Percentiles rank a stretch among this genome's conserved stretches.
Conservation (phyloP, 371 early-diverging fungal species). For the Mortierella sp. region DNA sequence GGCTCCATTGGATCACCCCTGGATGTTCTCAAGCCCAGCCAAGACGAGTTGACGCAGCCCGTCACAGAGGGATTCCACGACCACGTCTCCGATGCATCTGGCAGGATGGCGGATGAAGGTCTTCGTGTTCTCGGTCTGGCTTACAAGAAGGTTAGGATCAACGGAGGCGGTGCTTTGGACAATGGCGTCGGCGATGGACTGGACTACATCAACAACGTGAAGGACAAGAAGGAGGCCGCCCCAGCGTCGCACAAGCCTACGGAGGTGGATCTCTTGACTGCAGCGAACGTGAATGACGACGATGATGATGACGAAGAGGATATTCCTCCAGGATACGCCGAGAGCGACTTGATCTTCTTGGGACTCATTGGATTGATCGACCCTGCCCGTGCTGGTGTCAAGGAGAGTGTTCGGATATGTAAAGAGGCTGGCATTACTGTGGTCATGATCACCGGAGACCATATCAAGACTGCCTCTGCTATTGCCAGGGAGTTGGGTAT, state of each 20-base stretch:
- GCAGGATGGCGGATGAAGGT: constrained; percentile 87
- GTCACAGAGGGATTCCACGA: constrained; percentile 77
- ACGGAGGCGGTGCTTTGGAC: constrained; percentile 54
- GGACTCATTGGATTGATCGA: constrained; percentile 86
- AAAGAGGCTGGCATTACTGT: constrained; percentile 82
- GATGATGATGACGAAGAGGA: constrained; percentile 50
- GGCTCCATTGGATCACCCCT: constrained; percentile 21
- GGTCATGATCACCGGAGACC: constrained; percentile 88
- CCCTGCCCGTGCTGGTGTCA: constrained; percentile 78
- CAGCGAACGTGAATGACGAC: constrained; percentile 37
- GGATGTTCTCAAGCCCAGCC: constrained; percentile 31
- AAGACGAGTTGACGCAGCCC: constrained; percentile 48
- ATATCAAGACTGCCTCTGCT: constrained; percentile 79
- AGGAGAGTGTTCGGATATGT: constrained; percentile 71
- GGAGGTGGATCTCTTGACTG: constrained; percentile 45
- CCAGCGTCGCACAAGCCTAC: constrained; percentile 41
- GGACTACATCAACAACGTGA: constrained; percentile 58
- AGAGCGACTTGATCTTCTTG: constrained; percentile 74
- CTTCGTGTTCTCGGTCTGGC: constrained; percentile 85
- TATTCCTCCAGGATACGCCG: constrained; percentile 57
- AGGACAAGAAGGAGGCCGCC: constrained; percentile 48
- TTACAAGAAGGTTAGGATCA: constrained; percentile 60
- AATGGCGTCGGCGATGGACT: constrained; percentile 58
- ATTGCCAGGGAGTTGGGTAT: constrained; percentile 83
- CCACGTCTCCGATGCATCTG: constrained; percentile 75